Evolutionary conservation across 1,139 yeast species (phyloP), one percentile per base, ranked within the genome.

Genomic region (Geotrichum bryndzae): DNA sequence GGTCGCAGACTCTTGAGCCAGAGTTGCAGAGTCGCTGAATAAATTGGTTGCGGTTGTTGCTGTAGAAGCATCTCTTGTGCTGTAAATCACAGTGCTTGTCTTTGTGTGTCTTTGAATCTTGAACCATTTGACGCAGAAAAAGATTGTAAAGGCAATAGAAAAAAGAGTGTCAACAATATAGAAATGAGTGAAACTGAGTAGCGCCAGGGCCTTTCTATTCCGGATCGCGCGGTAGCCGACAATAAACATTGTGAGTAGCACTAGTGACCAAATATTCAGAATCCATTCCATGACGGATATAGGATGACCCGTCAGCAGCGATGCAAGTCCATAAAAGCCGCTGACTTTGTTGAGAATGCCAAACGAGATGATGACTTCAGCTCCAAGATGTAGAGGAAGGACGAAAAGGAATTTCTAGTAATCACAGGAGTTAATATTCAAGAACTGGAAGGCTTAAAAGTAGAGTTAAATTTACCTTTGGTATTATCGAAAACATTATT

Each of bases 291-390:
- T 79, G 65, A 85, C 84, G 66, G 86, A 86, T 63, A 92, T 80
- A 1, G 95, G 96, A 70, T 91, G 97, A 1, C 97, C 80, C 0
- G 97, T 92, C 70, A 94, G 82, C 53, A 94, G 76, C 0, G 98
- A 91, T 46, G 92, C 78, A 52, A 92, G 79, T 35, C 98, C 99
- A 74, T 87, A 94, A 33, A 86, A 79, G 10, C 98, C 97, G 62
- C 96, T 86, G 65, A 94, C 90, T 73, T 92, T 92, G 77, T 94
- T 92, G 68, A 92, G 80, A 56, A 91, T 83, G 27, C 95, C 87
- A 50, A 88, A 79, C 1, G 90, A 88, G n/a, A 91, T 78, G 29
- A 89, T 83, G 13, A 90, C 73, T 73, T 94, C 98, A 29, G 91
- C 96, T 10, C 97, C 98, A 48, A 89, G 81, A 71, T 87, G 90